A percentile compares a stretch with the other conserved stretches of the same genome.
phyloP scores from a whole-genome alignment of 257 asterid species.

The Solanum commersonii region DNA sequence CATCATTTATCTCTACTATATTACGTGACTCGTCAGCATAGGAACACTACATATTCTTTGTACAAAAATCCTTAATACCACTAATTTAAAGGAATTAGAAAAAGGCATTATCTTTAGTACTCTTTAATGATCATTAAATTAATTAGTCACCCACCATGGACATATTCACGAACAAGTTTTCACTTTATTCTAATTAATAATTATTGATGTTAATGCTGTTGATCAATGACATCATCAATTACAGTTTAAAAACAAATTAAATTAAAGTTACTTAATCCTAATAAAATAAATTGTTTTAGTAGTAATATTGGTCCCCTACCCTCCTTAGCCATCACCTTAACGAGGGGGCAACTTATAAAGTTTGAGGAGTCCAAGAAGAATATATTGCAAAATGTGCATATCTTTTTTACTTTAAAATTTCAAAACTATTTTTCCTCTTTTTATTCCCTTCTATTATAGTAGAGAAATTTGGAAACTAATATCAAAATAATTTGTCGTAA shows the following conservation, averaged over 20 bases:
- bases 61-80: not conserved
- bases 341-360: not conserved
- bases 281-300: not conserved
- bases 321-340: not conserved
- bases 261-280: not conserved
- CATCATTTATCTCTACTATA: no score
- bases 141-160: not conserved
- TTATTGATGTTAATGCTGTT: not conserved
- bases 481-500: not conserved
- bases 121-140: not conserved
- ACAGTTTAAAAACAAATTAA: not conserved
- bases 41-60: not conserved
- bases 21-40: no score
- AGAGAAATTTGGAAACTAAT: not conserved
- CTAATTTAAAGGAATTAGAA: not conserved
- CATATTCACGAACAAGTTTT: not conserved
- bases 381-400: not conserved
- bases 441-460: not conserved
- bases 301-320: not conserved
- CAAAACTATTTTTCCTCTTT: not conserved
- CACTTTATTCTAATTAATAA: not conserved
- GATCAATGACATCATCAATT: not conserved
- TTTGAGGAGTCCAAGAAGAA: not conserved
- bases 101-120: not conserved
- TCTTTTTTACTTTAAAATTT: not conserved